These are phyloP conservation scores for Fraxinus platypoda DNA, from an alignment of 305 asterid species.

Conservation along the genomic window DNA sequence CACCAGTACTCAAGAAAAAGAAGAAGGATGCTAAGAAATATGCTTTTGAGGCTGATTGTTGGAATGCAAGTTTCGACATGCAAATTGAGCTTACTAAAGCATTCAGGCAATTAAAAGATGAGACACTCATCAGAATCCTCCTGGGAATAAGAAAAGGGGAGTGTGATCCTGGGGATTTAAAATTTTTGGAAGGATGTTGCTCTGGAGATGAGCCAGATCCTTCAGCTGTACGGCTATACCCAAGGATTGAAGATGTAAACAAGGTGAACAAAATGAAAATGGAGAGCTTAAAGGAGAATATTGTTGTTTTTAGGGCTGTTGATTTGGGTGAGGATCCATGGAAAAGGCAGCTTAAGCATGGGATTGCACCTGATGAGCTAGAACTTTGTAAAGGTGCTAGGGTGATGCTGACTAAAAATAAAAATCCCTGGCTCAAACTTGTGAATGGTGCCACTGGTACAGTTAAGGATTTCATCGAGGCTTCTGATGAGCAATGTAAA, in stretches of 20 bases:
- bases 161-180: constrained; percentile 40
- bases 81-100: constrained; percentile 55
- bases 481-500: constrained; percentile 17
- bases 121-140: constrained; percentile 51
- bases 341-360: constrained; percentile 55
- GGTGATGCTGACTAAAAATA: constrained; percentile 65
- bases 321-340: constrained; percentile 49
- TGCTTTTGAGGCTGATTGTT: constrained; percentile 76
- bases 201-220: constrained; percentile 55
- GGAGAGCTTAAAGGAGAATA: constrained; percentile 36
- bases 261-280: constrained; percentile 49
- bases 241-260: constrained; percentile 55
- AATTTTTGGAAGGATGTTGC: constrained; percentile 52
- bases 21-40: constrained; percentile 32
- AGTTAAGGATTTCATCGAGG: constrained; percentile 31
- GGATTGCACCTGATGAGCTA: constrained; percentile 62
- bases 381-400: constrained; percentile 70
- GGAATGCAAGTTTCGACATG: constrained; percentile 58
- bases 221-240: constrained; percentile 64
- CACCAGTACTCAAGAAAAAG: constrained; percentile 43
- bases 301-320: constrained; percentile 47
- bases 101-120: constrained; percentile 65
- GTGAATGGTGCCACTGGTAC: constrained; percentile 87
- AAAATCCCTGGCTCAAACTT: constrained; percentile 40
- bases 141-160: constrained; percentile 67